These are phyloP conservation scores for Epichloe glyceriae DNA, from an alignment of 2,329 filamentous ascomycete genomes.

Conservation along the genomic window DNA sequence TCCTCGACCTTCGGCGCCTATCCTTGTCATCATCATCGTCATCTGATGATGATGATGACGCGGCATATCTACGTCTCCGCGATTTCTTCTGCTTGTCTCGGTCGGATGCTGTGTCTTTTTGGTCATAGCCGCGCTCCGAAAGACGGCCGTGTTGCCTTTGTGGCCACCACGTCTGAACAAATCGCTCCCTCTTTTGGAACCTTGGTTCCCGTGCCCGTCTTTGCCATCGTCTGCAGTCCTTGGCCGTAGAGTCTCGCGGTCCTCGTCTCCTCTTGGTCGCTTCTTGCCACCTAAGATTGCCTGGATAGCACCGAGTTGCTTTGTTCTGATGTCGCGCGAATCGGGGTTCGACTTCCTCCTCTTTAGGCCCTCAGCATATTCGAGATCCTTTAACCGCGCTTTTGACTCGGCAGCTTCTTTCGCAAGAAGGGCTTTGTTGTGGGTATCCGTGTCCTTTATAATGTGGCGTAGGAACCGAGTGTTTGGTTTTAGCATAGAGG, in stretches of 20 bases:
- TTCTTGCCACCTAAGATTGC: conserved; percentile 40
- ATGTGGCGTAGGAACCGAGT: conserved; percentile 80
- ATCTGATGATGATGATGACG: not conserved
- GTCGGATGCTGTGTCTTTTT: conserved; percentile 1
- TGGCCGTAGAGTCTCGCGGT: not conserved
- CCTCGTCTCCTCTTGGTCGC: conserved; percentile 10
- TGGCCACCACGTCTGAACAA: not conserved
- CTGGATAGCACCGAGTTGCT: conserved; percentile 48
- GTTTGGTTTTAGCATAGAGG: conserved; percentile 72
- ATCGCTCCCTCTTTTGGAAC: not conserved
- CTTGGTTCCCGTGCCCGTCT: not conserved
- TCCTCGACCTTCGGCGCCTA: conserved; percentile 8
- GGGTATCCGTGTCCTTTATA: conserved; percentile 73
- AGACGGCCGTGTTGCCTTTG: conserved; percentile 14
- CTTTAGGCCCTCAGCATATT: conserved; percentile 32
- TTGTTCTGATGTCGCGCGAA: conserved; percentile 37
- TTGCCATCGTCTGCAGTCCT: conserved; percentile 12
- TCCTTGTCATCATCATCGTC: not conserved
- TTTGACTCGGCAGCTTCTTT: conserved; percentile 72
- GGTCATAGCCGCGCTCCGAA: conserved; percentile 10
- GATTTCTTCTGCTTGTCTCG: conserved; percentile 4
- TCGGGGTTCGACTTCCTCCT: conserved; percentile 31
- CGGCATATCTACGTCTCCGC: not conserved
- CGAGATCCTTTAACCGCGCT: conserved; percentile 52
- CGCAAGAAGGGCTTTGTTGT: conserved; percentile 76